Conservation (phyloP, 371 early-diverging fungal genomes). For the Mucor indicus region DNA sequence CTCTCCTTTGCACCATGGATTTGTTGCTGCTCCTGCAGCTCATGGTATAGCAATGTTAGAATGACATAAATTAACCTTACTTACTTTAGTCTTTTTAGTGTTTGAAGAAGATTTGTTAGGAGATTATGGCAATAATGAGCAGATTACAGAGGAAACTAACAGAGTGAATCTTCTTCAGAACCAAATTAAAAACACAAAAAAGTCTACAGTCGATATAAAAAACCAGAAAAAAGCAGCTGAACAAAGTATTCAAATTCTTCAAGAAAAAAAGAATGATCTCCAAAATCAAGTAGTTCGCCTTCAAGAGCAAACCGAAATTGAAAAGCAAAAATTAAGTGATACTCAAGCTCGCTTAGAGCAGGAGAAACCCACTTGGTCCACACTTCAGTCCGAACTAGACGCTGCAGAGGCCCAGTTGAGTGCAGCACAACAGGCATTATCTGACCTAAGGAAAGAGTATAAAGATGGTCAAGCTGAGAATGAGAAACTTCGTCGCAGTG, state of each 20-base stretch:
- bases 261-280: constrained; percentile 24
- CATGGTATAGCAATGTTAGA: too few species aligned
- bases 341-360: constrained; percentile 15
- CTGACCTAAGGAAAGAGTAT: constrained; percentile 16
- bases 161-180: constrained; percentile 40
- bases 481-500: constrained; percentile 29
- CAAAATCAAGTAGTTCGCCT: constrained; percentile 17
- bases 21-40: too few species aligned
- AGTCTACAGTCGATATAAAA: constrained; percentile 21
- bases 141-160: constrained; percentile 34
- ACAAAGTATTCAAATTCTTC: constrained; percentile 17
- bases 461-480: constrained; percentile 34
- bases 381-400: constrained; percentile 14
- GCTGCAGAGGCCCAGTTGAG: constrained; percentile 24
- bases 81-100: neutral
- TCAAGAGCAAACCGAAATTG: constrained; percentile 2
- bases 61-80: too few species aligned
- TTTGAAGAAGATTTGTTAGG: constrained; percentile 39
- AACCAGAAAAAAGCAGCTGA: constrained; percentile 18
- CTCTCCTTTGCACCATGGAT: too few species aligned
- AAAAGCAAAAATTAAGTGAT: constrained; percentile 7
- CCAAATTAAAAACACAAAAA: constrained; percentile 24
- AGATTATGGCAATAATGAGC: constrained; percentile 35
- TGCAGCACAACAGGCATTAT: constrained; percentile 13
- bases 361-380: constrained; percentile 26